Evolutionary conservation across 2,329 filamentous ascomycete genomes (phyloP).

Genomic region (Arachnopeziza araneosa): DNA sequence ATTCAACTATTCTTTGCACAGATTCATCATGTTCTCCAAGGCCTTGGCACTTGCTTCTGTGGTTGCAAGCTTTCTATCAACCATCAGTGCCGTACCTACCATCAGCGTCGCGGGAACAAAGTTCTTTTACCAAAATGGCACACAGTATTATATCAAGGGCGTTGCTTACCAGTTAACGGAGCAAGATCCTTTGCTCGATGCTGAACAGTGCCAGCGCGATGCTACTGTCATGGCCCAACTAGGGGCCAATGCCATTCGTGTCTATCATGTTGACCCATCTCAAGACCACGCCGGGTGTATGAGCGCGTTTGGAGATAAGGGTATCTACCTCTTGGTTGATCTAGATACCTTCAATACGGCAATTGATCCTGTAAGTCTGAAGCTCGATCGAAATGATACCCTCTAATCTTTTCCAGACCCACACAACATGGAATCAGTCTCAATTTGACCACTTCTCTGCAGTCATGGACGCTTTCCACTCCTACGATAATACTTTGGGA

Average conservation of each 20-base stretch:
- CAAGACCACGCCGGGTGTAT: slow-evolving; percentile 75
- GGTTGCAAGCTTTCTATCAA: not conserved
- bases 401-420: slow-evolving; percentile 47
- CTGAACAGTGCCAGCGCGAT: slow-evolving; percentile 70
- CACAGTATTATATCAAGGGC: slow-evolving; percentile 35
- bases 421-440: slow-evolving; percentile 64
- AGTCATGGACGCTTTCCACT: slow-evolving; percentile 61
- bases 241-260: slow-evolving; percentile 76
- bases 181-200: slow-evolving; percentile 72
- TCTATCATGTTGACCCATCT: slow-evolving; percentile 75
- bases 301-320: slow-evolving; percentile 68
- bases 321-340: slow-evolving; percentile 81
- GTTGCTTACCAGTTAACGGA: slow-evolving; percentile 62
- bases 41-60: not conserved
- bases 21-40: not conserved
- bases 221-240: slow-evolving; percentile 71
- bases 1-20: not conserved
- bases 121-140: slow-evolving; percentile 1
- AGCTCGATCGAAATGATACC: not conserved
- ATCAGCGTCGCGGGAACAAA: not conserved
- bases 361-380: slow-evolving; percentile 4
- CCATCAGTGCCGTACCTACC: not conserved
- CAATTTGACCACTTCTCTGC: slow-evolving; percentile 63
- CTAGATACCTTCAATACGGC: slow-evolving; percentile 69
- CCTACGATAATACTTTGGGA: slow-evolving; percentile 67